Conservation (phyloP, 352 stramenopile species). For the Phytopythium delawarense region DNA sequence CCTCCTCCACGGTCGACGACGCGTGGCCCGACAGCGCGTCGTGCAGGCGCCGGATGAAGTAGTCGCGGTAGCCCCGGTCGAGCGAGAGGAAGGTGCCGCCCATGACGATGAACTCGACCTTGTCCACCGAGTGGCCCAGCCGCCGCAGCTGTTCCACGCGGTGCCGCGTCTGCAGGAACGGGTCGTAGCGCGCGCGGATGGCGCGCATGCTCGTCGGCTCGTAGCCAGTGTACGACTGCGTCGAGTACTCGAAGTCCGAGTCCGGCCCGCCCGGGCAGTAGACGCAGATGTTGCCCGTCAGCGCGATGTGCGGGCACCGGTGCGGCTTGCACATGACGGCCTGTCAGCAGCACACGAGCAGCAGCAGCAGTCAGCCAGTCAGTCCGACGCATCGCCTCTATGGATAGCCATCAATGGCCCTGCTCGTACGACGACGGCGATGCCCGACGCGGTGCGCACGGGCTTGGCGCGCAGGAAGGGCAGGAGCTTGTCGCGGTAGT, state of each 20-base stretch:
- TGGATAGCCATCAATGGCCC: too few relatives aligned
- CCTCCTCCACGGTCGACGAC: slow-evolving; percentile 89
- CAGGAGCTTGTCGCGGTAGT: slow-evolving; percentile 90
- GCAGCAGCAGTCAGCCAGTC: not conserved
- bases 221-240: slow-evolving; percentile 95
- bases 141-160: slow-evolving; percentile 87
- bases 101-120: slow-evolving; percentile 98
- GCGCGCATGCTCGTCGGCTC: slow-evolving; percentile 96
- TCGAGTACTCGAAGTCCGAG: slow-evolving; percentile 98
- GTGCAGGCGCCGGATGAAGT: slow-evolving; percentile 96
- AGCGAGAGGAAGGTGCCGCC: slow-evolving; percentile 96
- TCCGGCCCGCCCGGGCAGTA: slow-evolving; percentile 96
- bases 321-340: slow-evolving; percentile 98
- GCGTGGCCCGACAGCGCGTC: slow-evolving; percentile 93
- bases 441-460: slow-evolving; percentile 92
- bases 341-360: slow-evolving; percentile 7
- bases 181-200: slow-evolving; percentile 95
- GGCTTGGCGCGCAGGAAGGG: slow-evolving; percentile 94
- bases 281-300: slow-evolving; percentile 96
- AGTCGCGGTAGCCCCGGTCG: slow-evolving; percentile 93
- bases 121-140: slow-evolving; percentile 94
- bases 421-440: slow-evolving; percentile 88
- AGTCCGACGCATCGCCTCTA: not conserved
- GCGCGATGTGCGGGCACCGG: slow-evolving; percentile 96
- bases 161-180: slow-evolving; percentile 91